phyloP scores from a whole-genome alignment of 495 filamentous ascomycete species.

The Tuber borchii region DNA sequence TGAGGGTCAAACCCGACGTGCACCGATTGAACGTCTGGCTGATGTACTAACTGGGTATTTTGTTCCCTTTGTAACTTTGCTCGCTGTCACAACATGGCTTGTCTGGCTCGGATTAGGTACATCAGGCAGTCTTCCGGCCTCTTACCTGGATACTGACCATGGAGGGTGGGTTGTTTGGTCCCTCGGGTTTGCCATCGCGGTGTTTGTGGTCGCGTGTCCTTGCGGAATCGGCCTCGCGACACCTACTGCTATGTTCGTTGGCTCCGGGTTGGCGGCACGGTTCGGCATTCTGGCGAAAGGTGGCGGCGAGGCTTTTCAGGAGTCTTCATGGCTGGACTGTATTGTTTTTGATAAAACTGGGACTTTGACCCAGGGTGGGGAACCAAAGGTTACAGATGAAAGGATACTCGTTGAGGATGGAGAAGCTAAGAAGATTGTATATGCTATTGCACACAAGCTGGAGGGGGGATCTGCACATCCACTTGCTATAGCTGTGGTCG shows the following conservation, averaged over 20 bases:
- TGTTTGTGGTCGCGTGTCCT: conserved; percentile 92
- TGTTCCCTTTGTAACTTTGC: conserved; percentile 72
- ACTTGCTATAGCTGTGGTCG: conserved; percentile 71
- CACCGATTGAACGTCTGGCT: conserved; percentile 78
- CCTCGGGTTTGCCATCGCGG: conserved; percentile 84
- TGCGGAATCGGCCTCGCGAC: conserved; percentile 89
- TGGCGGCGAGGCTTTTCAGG: conserved; percentile 93
- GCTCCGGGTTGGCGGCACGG: conserved; percentile 77
- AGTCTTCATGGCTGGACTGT: conserved; percentile 75
- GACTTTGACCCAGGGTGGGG: conserved; percentile 78
- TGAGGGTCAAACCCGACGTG: conserved; percentile 80
- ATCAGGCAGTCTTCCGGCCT: conserved; percentile 57
- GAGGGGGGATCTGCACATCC: conserved; percentile 85
- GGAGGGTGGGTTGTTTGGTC: conserved; percentile 85
- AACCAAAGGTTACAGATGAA: conserved; percentile 70
- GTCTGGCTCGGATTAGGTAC: conserved; percentile 73
- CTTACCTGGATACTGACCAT: conserved; percentile 59
- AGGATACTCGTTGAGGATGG: conserved; percentile 49
- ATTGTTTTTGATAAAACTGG: conserved; percentile 97
- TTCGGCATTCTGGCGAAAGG: conserved; percentile 88
- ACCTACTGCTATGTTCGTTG: conserved; percentile 89
- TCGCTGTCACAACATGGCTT: conserved; percentile 76
- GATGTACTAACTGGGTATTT: conserved; percentile 83
- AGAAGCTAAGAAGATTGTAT: conserved; percentile 36
- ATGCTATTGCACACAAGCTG: conserved; percentile 56